Evolutionary conservation across 2,329 filamentous ascomycete genomes (phyloP), one percentile per base, ranked within the genome.

Genomic region (Myriangium duriaei): DNA sequence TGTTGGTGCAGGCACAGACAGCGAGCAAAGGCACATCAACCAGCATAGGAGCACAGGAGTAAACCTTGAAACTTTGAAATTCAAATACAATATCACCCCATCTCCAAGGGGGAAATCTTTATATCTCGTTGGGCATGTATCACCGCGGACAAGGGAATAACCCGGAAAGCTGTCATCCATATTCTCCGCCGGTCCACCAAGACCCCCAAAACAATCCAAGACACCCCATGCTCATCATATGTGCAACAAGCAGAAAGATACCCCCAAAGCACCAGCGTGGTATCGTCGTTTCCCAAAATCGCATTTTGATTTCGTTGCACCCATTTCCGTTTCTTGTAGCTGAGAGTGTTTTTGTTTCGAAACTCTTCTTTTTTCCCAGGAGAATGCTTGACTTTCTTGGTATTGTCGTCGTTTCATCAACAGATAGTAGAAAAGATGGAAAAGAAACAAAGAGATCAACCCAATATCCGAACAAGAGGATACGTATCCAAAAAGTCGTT

Each of bases 301-400:
- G 21, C 21, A 26, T 26, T 26, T 26, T 26, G 21, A 26, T 26
- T n/a, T n/a, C n/a, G n/a, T n/a, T n/a, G n/a, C n/a, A n/a, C n/a
- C n/a, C n/a, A n/a, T n/a, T n/a, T n/a, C n/a, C n/a, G 7, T 7
- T 26, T 26, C 21, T 26, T 26, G 21, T 26, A n/a, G n/a, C 21
- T 26, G 7, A 7, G 21, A 26, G 21, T 26, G n/a, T n/a, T n/a
- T n/a, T n/a, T n/a, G n/a, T 26, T n/a, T 26, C 32, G 12, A 34
- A 17, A 34, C n/a, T 11, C 11, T 14, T 15, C 4, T 17, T 14
- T 18, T 34, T 34, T 34, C 41, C 37, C 17, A 34, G 21, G 21
- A 32, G 32, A 43, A 40, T 37, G 40, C 41, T 37, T 17, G 32
- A 37, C 41, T 39, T 18, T 13, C 32, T 34, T 34, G n/a, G 12